phyloP scores from a whole-genome alignment of 75 land plant genomes.

The Cunninghamia lanceolata region DNA sequence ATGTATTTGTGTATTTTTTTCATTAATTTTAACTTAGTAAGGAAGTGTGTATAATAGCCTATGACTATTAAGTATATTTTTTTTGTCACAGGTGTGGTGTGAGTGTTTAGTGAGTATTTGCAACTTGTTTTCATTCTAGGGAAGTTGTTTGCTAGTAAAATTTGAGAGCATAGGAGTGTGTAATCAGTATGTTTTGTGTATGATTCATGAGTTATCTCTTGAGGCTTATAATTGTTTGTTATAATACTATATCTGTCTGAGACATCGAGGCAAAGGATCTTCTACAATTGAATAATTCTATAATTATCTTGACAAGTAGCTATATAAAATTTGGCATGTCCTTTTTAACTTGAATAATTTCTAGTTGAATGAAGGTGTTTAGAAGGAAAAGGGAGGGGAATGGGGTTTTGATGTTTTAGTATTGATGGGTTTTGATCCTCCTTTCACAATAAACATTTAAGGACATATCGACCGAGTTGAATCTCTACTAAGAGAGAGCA shows the following conservation, averaged over 20 bases:
- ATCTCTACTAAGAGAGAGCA: too few relatives aligned
- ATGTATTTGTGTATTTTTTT: slow-evolving; percentile 9
- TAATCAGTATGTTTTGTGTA: neutral
- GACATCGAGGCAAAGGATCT: neutral
- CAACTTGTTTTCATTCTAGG: neutral
- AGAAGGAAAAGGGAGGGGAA: too few relatives aligned
- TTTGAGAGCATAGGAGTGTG: neutral
- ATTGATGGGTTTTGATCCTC: too few relatives aligned
- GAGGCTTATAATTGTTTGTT: neutral
- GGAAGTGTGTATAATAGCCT: slow-evolving; percentile 6
- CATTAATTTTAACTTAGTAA: neutral
- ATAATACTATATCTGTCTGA: neutral
- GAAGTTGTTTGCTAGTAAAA: neutral
- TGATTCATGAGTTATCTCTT: neutral
- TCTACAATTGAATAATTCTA: neutral
- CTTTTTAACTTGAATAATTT: neutral
- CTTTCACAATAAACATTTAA: too few relatives aligned
- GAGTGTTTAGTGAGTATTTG: slow-evolving; percentile 4
- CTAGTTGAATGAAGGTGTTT: neutral
- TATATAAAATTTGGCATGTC: neutral
- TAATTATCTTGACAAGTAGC: neutral
- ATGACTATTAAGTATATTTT: slow-evolving; percentile 7
- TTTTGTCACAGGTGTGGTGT: neutral
- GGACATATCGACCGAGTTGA: too few relatives aligned
- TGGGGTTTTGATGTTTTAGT: too few relatives aligned